These are phyloP conservation scores for Boletus smithii DNA, from an alignment of 1,284 basidiomycete genomes.

Conservation along the genomic window DNA sequence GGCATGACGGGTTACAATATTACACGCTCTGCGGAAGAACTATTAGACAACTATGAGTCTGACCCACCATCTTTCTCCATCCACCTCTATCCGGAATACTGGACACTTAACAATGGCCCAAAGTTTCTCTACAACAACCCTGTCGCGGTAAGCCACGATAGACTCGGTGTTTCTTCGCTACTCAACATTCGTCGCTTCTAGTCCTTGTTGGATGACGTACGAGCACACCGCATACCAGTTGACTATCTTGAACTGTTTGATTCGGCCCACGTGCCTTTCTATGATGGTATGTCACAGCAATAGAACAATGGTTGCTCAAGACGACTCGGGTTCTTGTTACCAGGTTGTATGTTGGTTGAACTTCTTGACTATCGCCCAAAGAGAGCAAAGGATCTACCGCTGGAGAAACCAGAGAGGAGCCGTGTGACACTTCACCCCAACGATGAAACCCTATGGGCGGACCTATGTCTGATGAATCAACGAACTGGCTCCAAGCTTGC, in stretches of 20 bases:
- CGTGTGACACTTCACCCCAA: conserved; percentile 73
- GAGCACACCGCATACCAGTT: conserved; percentile 73
- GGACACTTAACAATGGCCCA: conserved; percentile 71
- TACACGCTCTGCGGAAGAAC: conserved; percentile 54
- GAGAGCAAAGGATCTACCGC: conserved; percentile 48
- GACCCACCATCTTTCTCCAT: conserved; percentile 70
- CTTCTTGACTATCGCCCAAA: conserved; percentile 67
- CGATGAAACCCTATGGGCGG: conserved; percentile 70
- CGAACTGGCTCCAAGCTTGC: conserved; percentile 56
- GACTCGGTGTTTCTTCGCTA: neutral
- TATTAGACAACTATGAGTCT: conserved; percentile 55
- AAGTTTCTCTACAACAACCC: conserved; percentile 78
- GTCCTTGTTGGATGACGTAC: conserved; percentile 76
- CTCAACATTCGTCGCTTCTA: conserved; percentile 29
- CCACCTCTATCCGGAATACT: conserved; percentile 71
- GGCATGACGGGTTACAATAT: conserved; percentile 68
- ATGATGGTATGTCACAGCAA: conserved; percentile 54
- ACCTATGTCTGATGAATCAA: conserved; percentile 66
- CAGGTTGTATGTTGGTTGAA: conserved; percentile 80
- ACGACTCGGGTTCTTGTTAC: conserved; percentile 5
- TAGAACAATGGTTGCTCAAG: neutral
- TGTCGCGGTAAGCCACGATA: conserved; percentile 52
- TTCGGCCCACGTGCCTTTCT: conserved; percentile 64
- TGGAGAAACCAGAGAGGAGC: conserved; percentile 56
- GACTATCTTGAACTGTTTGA: conserved; percentile 79